Evolutionary conservation across 73 alveolate species (phyloP).

Genomic region (Paramecium primaurelia): DNA sequence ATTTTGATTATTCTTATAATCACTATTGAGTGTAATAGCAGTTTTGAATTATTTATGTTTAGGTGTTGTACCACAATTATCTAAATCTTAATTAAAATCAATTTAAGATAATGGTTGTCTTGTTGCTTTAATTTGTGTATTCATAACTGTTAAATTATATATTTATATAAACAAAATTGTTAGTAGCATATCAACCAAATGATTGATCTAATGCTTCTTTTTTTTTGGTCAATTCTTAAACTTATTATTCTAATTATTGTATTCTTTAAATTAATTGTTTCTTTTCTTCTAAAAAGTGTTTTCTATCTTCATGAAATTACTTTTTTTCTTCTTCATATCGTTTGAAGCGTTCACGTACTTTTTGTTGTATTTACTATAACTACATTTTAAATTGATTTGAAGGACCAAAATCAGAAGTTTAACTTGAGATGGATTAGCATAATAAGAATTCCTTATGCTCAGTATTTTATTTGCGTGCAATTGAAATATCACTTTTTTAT

Average conservation of each 20-base stretch:
- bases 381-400: not conserved
- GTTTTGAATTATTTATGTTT: not conserved
- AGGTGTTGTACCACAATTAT: not conserved
- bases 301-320: not conserved
- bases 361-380: not conserved
- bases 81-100: not conserved
- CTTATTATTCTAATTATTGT: not conserved
- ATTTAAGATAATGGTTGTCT: not conserved
- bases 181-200: constrained; percentile 14
- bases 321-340: not conserved
- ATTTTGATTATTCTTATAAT: not conserved
- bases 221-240: not conserved
- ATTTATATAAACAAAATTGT: not conserved
- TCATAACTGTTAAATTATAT: not conserved
- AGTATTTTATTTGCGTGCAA: not conserved
- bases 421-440: not conserved
- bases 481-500: not conserved
- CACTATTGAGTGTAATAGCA: not conserved
- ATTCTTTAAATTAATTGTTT: not conserved
- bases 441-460: not conserved
- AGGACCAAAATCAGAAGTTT: not conserved
- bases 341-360: not conserved
- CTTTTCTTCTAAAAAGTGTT: not conserved
- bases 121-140: not conserved
- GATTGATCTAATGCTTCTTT: constrained; percentile 12